Base-by-base conservation (phyloP, 148 eudicot species). In the Spergularia marina region DNA sequence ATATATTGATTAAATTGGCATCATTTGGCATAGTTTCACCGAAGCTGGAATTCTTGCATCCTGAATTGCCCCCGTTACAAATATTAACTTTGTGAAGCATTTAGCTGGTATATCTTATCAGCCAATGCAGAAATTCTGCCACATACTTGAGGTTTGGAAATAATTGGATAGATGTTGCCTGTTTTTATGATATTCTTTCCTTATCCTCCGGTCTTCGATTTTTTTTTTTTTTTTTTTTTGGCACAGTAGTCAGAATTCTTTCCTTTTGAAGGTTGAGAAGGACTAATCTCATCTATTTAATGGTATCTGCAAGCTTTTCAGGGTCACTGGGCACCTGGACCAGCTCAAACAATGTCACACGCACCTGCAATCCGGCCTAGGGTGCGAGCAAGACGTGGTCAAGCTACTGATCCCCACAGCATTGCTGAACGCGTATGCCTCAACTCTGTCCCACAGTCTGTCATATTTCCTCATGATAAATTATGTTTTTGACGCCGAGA, bases 381-480 rank as follows among this genome's bases (percentile, higher is more conserved):
- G 77, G 88, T 85, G 66, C 84, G 88, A 68, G 88, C 88, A 17
- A 83, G 88, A 73, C 78, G 88, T 74, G 88, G 88, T 66, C 88
- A 85, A 71, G 88, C 88, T 73, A 85, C 88, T 52, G 88, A 85
- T 55, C 88, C 88, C 34, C 88, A 85, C 71, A 85, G 88, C 63
- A 85, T 85, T 23, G 88, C 88, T 70, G 88, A 85, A 76, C 71
- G 88, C 72, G 88, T 85, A 76, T 53, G 25, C 53, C 69, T 63
- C 68, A 65, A 39, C 53, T 76, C 65, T 73, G 4, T 13, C n/a
- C 44, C 10, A 40, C 14, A 10, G 12, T 39, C 65, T 61, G 0
- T 55, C 63, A 63, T 23, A 23, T 41, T 79, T 41, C 36, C 25
- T 18, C 36, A 65, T 25, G 52, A 9, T 44, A 10, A 62, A 13